Conservation (phyloP, 1,139 yeast genomes). For the Saccharomyces hybrid region DNA sequence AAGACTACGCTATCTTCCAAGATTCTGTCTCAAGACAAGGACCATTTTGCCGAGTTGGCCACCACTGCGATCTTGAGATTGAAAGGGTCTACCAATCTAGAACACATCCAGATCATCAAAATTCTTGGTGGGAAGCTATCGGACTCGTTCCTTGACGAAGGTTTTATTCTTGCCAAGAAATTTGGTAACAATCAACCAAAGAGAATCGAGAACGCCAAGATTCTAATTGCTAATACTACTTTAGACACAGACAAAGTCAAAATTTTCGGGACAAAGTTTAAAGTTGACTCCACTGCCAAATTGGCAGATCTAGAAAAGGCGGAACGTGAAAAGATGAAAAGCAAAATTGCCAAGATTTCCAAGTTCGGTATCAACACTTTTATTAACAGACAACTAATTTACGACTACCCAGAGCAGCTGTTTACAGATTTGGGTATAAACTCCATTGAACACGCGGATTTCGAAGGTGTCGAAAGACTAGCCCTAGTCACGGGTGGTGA, state of each 20-base stretch:
- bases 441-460: conserved; percentile 96
- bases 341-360: conserved; percentile 78
- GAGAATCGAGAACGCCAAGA: conserved; percentile 70
- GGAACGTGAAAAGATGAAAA: conserved; percentile 87
- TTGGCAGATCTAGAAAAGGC: conserved; percentile 94
- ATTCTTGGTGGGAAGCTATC: conserved; percentile 87
- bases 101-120: conserved; percentile 88
- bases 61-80: conserved; percentile 90
- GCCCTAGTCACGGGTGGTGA: conserved; percentile 98
- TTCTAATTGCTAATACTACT: conserved; percentile 89
- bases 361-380: conserved; percentile 80
- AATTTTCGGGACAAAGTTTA: conserved; percentile 94
- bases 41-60: conserved; percentile 78
- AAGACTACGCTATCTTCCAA: conserved; percentile 91
- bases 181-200: conserved; percentile 95
- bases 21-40: conserved; percentile 90
- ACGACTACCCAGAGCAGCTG: conserved; percentile 95
- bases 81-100: conserved; percentile 90
- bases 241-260: conserved; percentile 97
- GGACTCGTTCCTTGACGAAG: conserved; percentile 93
- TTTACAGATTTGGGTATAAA: conserved; percentile 82
- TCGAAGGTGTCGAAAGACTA: conserved; percentile 93
- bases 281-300: conserved; percentile 90
- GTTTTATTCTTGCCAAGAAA: conserved; percentile 81
- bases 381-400: conserved; percentile 90